These are phyloP conservation scores for Umbelopsis sp. DNA, from an alignment of 192 early-diverging fungal species.

Conservation along the genomic window DNA sequence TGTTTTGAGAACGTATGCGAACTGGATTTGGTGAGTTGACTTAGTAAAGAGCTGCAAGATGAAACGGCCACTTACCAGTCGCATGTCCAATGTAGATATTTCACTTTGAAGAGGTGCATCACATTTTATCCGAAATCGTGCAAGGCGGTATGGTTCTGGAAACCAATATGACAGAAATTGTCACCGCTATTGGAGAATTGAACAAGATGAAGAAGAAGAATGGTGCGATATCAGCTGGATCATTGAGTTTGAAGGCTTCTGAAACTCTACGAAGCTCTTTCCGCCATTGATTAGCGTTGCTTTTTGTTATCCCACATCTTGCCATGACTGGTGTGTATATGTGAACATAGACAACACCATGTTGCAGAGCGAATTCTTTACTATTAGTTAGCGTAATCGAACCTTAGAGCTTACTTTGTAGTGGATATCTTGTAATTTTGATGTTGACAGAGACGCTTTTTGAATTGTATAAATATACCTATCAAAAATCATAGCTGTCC, in stretches of 20 bases:
- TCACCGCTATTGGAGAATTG: conserved; percentile 67
- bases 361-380: no score
- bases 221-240: conserved; percentile 27
- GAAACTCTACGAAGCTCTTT: conserved; percentile 36
- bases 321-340: no score
- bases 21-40: conserved; percentile 76
- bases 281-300: conserved; percentile 4
- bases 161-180: conserved; percentile 79
- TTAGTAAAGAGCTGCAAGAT: background rate
- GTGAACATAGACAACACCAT: no score
- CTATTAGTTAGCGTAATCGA: background rate
- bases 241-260: conserved; percentile 30
- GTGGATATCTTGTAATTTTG: no score
- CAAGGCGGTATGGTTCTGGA: conserved; percentile 90
- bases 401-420: background rate
- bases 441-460: background rate
- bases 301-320: background rate
- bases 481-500: background rate
- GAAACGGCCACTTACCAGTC: background rate
- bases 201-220: conserved; percentile 58
- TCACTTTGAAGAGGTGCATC: conserved; percentile 86
- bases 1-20: conserved; percentile 97
- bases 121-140: conserved; percentile 85
- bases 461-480: background rate
- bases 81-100: conserved; percentile 67